These are phyloP conservation scores for Capronia americana DNA, from an alignment of 2,329 filamentous ascomycete species.

Conservation along the genomic window DNA sequence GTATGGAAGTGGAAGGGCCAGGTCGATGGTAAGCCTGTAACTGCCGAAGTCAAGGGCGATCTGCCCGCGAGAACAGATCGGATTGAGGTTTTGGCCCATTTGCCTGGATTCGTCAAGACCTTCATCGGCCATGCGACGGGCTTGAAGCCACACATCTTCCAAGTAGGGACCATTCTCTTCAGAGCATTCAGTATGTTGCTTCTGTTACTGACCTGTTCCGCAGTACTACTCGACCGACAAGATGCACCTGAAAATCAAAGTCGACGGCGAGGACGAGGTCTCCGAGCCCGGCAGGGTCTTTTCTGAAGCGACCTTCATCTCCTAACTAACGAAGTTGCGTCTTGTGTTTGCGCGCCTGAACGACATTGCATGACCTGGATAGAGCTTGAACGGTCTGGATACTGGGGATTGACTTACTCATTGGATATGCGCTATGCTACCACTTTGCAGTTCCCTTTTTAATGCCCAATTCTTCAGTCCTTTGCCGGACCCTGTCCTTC, in stretches of 20 bases:
- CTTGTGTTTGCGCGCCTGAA: conserved; percentile 8
- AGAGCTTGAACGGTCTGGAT: conserved; percentile 31
- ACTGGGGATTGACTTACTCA: conserved; percentile 43
- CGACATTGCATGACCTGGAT: conserved; percentile 26
- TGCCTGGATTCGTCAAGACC: conserved; percentile 93
- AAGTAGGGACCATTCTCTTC: conserved; percentile 62
- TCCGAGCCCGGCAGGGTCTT: conserved; percentile 80
- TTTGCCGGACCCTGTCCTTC: conserved; percentile 7
- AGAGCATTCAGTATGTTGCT: no score
- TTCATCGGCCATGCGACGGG: conserved; percentile 88
- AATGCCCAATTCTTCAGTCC: conserved; percentile 38
- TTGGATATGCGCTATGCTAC: conserved; percentile 39
- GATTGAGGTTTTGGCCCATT: conserved; percentile 95
- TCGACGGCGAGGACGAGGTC: conserved; percentile 79
- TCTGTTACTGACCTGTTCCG: conserved; percentile 3
- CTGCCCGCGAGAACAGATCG: conserved; percentile 76
- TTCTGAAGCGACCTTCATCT: conserved; percentile 96
- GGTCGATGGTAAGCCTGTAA: conserved; percentile 72
- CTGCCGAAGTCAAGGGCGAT: conserved; percentile 71
- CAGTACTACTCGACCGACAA: conserved; percentile 73
- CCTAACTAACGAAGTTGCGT: conserved; percentile 50
- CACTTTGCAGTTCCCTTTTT: conserved; percentile 27
- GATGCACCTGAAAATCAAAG: conserved; percentile 79
- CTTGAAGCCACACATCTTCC: conserved; percentile 97
- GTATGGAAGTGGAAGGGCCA: conserved; percentile 80